phyloP scores from a whole-genome alignment of 2,329 filamentous ascomycete genomes.

The Blastomyces silverae region DNA sequence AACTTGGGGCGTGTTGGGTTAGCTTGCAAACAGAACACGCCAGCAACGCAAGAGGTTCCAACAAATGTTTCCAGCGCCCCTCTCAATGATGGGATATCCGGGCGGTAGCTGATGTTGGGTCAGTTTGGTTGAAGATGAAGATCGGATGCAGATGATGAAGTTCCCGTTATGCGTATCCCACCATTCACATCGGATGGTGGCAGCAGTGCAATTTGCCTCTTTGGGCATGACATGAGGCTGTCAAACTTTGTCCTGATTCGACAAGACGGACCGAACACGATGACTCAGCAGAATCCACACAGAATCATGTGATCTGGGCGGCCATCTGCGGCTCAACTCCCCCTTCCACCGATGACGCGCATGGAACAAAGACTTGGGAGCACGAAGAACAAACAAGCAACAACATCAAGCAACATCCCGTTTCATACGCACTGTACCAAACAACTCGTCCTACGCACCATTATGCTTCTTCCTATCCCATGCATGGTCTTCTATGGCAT shows the following conservation, averaged over 20 bases:
- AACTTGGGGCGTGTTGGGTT: slow-evolving; percentile 3
- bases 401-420: not conserved
- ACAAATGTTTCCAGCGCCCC: not conserved
- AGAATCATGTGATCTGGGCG: not conserved
- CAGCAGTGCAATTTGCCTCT: not conserved
- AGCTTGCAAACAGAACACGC: slow-evolving; percentile 2
- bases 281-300: not conserved
- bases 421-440: not conserved
- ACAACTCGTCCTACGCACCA: not conserved
- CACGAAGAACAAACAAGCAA: not conserved
- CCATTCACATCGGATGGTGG: not conserved
- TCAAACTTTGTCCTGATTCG: not conserved
- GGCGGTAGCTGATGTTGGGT: not conserved
- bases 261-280: not conserved
- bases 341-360: not conserved
- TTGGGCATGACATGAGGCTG: not conserved
- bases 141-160: not conserved
- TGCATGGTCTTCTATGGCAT: not conserved
- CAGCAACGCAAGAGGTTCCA: not conserved
- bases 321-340: not conserved
- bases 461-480: not conserved
- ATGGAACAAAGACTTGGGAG: not conserved
- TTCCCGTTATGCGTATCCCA: not conserved
- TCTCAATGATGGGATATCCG: not conserved
- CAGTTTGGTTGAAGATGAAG: not conserved